Base-by-base conservation (phyloP, 108 stramenopile genomes). In the Licmophora abbreviata region DNA sequence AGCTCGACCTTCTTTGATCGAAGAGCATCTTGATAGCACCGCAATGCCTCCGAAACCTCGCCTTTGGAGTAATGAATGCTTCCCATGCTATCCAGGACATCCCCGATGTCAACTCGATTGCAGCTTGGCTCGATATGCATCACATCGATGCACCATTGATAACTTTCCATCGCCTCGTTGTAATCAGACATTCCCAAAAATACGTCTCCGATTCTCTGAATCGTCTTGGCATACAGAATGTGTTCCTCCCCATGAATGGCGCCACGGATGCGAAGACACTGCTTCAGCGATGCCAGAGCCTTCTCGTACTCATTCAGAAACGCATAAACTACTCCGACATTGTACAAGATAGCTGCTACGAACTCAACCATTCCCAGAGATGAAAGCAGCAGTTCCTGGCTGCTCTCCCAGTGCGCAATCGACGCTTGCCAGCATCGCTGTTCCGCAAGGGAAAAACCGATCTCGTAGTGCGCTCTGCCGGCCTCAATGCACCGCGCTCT, bases 51-150 rank as follows among this genome's bases (percentile, higher is more conserved):
- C 8, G 53, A 23, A 31, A 59, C 53, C 44, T 77, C 66, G 22
- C 77, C 80, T 47, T 79, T 81, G 37, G 73, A 68, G 53, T 74
- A 74, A 27, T 81, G 74, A 45, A 73, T 86, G n/a, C 40, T 64
- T 15, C 84, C 84, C 57, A 81, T 64, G 37, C 81, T 86, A 53
- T 81, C 80, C 0, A 81, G 73, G 31, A 78, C 71, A 41, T 76
- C 74, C 23, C 80, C 84, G 32, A 81, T 74, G 38, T 81, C 77
- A 38, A 81, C 61, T 22, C 65, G 59, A 30, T 74, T 66, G 22
- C 54, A 51, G 44, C 50, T 61, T 29, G 77, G 75, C 29, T 71
- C 76, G 24, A 36, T 59, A 48, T 79, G 72, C 66, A 46, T 46
- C 45, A 46, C 45, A 46, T 46, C 45, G n/a, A 46, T n/a, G 3